Percentiles rank a stretch among this genome's conserved stretches.
Conservation (phyloP, 129 eudicot species). For the Mikania micrantha region DNA sequence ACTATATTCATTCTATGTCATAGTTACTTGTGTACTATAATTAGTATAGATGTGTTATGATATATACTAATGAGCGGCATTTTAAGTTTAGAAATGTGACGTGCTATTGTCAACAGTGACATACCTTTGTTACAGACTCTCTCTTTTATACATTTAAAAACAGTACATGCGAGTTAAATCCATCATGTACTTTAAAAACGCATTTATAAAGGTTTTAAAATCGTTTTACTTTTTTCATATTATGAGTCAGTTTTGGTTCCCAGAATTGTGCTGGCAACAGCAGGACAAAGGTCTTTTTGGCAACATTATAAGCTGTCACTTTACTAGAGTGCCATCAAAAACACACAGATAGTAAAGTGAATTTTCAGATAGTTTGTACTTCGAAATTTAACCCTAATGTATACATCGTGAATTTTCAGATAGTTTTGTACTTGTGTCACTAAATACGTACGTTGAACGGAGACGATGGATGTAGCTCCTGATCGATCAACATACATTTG, state of each 20-base stretch:
- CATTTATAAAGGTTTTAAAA: background rate
- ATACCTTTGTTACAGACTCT: background rate
- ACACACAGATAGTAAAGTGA: no score
- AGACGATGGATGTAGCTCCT: constrained; percentile 1
- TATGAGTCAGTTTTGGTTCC: background rate
- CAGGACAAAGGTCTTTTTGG: background rate
- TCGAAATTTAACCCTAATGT: background rate
- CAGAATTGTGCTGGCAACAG: background rate
- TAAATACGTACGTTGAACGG: background rate
- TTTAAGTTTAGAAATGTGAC: background rate
- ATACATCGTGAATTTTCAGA: background rate
- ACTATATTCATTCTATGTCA: background rate
- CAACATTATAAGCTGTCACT: background rate
- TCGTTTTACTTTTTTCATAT: background rate
- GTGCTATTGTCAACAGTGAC: background rate
- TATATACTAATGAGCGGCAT: background rate
- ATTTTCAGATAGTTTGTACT: no score
- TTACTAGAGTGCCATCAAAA: background rate
- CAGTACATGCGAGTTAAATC: background rate
- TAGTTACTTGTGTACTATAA: background rate
- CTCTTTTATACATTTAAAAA: background rate
- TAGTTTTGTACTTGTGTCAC: no score
- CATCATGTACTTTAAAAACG: background rate
- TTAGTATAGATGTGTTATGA: background rate
- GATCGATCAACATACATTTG: constrained; percentile 1